A percentile compares a stretch with the other conserved stretches of the same genome.
phyloP scores from a whole-genome alignment of 2,329 filamentous ascomycete species.

The Ophiosphaerella korrae region DNA sequence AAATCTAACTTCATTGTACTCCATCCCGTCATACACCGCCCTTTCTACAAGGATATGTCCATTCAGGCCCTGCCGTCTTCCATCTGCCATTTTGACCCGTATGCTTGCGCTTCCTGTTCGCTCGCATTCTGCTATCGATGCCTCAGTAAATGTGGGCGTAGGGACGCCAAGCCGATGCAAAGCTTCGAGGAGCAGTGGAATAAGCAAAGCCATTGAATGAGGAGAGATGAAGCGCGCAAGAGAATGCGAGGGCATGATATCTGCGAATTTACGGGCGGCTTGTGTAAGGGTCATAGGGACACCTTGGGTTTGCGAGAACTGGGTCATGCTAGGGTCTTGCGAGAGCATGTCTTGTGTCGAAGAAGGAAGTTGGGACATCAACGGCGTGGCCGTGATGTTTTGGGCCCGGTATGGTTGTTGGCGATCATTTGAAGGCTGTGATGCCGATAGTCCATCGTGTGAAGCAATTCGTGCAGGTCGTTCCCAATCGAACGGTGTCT shows the following conservation, averaged over 20 bases:
- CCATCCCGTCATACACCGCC: slow-evolving; percentile 66
- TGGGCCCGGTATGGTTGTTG: slow-evolving; percentile 31
- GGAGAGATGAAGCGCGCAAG: slow-evolving; percentile 92
- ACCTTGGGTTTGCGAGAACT: slow-evolving; percentile 80
- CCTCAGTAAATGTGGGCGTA: slow-evolving; percentile 54
- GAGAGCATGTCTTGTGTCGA: slow-evolving; percentile 66
- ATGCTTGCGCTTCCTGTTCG: slow-evolving; percentile 64
- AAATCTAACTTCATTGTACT: slow-evolving; percentile 81
- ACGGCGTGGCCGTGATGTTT: slow-evolving; percentile 18
- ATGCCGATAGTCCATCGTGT: slow-evolving; percentile 40
- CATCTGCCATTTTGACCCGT: slow-evolving; percentile 75
- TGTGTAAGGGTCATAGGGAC: slow-evolving; percentile 87
- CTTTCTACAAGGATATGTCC: slow-evolving; percentile 77
- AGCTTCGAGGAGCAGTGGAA: slow-evolving; percentile 79
- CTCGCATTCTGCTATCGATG: slow-evolving; percentile 40
- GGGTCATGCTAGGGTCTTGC: slow-evolving; percentile 81
- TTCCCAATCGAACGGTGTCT: slow-evolving; percentile 87
- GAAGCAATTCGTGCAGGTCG: slow-evolving; percentile 62
- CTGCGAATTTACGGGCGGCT: slow-evolving; percentile 82
- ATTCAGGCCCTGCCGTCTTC: slow-evolving; percentile 71
- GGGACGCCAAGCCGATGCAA: slow-evolving; percentile 86
- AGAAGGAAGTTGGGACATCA: slow-evolving; percentile 40
- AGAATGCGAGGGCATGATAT: slow-evolving; percentile 86
- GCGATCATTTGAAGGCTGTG: slow-evolving; percentile 45
- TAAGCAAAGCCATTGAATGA: slow-evolving; percentile 73